Conservation (phyloP, 106 monocot species). For the Allium cepa region DNA sequence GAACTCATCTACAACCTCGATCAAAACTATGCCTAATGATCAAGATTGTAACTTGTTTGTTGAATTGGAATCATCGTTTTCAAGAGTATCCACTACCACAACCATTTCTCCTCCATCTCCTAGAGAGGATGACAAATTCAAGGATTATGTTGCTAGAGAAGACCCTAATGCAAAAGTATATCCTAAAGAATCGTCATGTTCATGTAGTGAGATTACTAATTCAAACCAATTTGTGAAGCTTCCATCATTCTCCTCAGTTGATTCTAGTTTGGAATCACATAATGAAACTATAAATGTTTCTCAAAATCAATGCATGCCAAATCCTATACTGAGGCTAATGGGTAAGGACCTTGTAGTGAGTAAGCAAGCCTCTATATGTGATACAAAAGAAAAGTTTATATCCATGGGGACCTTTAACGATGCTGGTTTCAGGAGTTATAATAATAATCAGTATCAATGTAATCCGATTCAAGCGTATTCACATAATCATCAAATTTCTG, state of each 20-base stretch:
- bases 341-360: slow-evolving; percentile 19
- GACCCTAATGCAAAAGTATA: slow-evolving; percentile 7
- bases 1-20: slow-evolving; percentile 43
- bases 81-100: slow-evolving; percentile 40
- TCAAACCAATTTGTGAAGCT: slow-evolving; percentile 8
- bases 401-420: background rate
- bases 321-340: slow-evolving; percentile 20
- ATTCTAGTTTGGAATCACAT: slow-evolving; percentile 7
- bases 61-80: slow-evolving; percentile 28
- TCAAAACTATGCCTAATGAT: background rate
- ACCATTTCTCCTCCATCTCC: slow-evolving; percentile 28
- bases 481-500: background rate
- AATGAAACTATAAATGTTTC: slow-evolving; percentile 5
- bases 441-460: background rate
- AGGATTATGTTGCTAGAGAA: background rate
- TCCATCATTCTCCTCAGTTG: background rate
- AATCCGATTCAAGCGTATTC: slow-evolving; percentile 3
- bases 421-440: slow-evolving; percentile 2
- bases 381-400: background rate
- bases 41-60: slow-evolving; percentile 10
- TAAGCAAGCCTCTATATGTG: slow-evolving; percentile 9
- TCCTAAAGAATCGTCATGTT: slow-evolving; percentile 23
- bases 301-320: slow-evolving; percentile 1
- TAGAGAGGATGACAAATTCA: background rate
- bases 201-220: slow-evolving; percentile 12